These are phyloP conservation scores for Linnemannia schmuckeri DNA, from an alignment of 192 early-diverging fungal genomes.

Conservation along the genomic window DNA sequence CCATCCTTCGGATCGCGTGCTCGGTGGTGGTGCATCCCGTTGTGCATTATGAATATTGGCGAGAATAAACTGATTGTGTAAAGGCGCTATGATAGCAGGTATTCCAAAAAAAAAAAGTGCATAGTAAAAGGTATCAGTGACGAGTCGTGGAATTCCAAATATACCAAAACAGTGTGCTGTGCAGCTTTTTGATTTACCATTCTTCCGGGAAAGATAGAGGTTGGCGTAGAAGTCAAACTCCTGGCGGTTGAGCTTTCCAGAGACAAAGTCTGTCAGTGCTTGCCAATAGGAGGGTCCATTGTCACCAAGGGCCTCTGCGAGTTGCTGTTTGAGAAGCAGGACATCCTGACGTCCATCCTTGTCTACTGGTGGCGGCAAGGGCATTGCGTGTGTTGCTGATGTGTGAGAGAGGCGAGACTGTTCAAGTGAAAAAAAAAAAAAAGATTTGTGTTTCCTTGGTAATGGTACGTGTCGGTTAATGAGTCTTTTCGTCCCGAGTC, in stretches of 20 bases:
- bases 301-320: constrained; percentile 81
- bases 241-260: constrained; percentile 80
- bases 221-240: constrained; percentile 87
- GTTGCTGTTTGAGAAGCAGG: constrained; percentile 73
- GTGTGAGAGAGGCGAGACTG: too few relatives aligned
- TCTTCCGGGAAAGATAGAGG: constrained; percentile 67
- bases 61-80: constrained; percentile 84
- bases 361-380: constrained; percentile 24
- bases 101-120: background rate
- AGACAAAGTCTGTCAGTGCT: constrained; percentile 79
- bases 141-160: background rate
- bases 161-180: background rate
- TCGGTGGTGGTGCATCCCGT: constrained; percentile 73
- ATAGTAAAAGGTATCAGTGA: background rate
- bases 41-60: constrained; percentile 86
- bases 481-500: background rate
- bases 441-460: background rate
- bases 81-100: constrained; percentile 43
- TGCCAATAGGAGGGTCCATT: constrained; percentile 83
- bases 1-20: constrained; percentile 70
- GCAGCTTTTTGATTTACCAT: constrained; percentile 46
- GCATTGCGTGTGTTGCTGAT: background rate
- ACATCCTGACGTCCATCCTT: constrained; percentile 67
- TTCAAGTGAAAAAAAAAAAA: background rate
- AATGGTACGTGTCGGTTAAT: background rate